Base-by-base conservation (phyloP, 306 rosid genomes). In the Pachyrhizus erosus region DNA sequence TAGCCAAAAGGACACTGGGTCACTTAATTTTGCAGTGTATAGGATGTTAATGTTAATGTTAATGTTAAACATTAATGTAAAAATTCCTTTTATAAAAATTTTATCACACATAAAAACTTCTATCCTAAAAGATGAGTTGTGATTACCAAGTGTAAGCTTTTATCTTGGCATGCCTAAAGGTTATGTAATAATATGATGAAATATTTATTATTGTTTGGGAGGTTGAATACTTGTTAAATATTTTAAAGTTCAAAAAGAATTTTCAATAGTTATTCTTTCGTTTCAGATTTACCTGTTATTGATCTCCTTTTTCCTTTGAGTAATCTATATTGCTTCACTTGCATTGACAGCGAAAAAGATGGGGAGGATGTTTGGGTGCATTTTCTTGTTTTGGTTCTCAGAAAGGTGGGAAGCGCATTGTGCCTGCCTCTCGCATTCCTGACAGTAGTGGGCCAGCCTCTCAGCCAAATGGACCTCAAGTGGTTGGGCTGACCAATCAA, bases 321-420 rank as follows among this genome's bases (percentile, higher is more conserved):
- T 64, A 57, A 81, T 55, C 76, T 79, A 23, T 61, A 61, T 64
- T 83, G 45, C 75, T 81, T 81, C 20, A 39, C 46, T 75, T 84
- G 67, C 73, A 49, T 88, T 85, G 87, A 79, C 98, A 96, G 99
- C 85, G 91, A 74, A 96, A 94, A 92, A 91, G 97, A 88, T 96
- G 99, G 99, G 97, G 94, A 80, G 99, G 98, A 81, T 96, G 98
- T 81, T 92, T 70, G 96, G 88, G 93, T 87, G 96, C 98, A 77
- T 87, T 96, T 61, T 92, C 97, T 75, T 96, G 99, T 81, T 96
- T 96, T 74, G 87, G 91, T 83, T 76, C 92, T 12, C 97, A 94
- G 82, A 96, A 96, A 86, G 98, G 98, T 13, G 95, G 97, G 72
- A 96, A 91, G 87, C 98, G 99, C 13, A 96, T 96, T 66, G 98